Evolutionary conservation across 805 yeast species (phyloP).

Genomic region (Cyberlindnera mississippiensis): DNA sequence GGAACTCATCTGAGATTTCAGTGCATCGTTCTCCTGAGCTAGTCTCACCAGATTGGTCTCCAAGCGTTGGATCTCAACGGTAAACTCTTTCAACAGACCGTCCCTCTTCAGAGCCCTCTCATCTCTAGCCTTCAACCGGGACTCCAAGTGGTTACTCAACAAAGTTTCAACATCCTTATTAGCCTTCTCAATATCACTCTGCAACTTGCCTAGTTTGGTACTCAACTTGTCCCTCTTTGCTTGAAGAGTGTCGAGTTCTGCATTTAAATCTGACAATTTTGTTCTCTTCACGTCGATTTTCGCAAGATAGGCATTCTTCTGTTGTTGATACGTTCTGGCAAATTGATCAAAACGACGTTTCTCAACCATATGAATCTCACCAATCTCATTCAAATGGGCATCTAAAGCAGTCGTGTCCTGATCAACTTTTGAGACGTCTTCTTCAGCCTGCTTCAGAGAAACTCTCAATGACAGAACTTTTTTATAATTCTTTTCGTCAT

Average conservation of each 20-base stretch:
- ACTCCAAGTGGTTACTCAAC: constrained; percentile 12
- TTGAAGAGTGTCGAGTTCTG: constrained; percentile 28
- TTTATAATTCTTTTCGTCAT: constrained; percentile 47
- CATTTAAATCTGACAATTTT: constrained; percentile 25
- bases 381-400: no score
- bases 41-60: constrained; percentile 18
- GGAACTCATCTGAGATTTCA: constrained; percentile 6
- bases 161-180: constrained; percentile 17
- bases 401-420: constrained; percentile 2
- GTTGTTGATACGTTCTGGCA: constrained; percentile 29
- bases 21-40: constrained; percentile 18
- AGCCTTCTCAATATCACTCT: constrained; percentile 16
- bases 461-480: constrained; percentile 20
- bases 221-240: constrained; percentile 33
- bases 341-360: constrained; percentile 36
- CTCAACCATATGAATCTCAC: constrained; percentile 27
- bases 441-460: constrained; percentile 25
- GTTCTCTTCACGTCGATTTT: constrained; percentile 24
- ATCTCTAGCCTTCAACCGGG: constrained; percentile 18
- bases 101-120: constrained; percentile 23
- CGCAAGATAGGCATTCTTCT: constrained; percentile 29
- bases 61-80: constrained; percentile 23
- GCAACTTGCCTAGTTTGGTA: constrained; percentile 30
- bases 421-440: constrained; percentile 23
- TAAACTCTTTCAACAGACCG: constrained; percentile 23